Percentiles rank a stretch among this genome's conserved stretches.
Conservation (phyloP, 371 early-diverging fungal genomes). For the Mucor circinelloides region DNA sequence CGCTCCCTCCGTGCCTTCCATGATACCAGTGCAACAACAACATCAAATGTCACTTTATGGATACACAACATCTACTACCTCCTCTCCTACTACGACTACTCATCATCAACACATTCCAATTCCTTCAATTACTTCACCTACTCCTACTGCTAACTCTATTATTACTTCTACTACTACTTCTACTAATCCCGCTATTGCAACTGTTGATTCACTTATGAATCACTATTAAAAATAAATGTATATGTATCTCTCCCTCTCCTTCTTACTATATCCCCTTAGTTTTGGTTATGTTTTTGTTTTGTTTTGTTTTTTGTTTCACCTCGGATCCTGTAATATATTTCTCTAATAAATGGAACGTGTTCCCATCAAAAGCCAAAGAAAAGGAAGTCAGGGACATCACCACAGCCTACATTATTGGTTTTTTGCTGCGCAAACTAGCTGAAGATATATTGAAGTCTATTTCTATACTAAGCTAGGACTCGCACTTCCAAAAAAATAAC, state of each 20-base stretch:
- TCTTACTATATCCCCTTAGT: not conserved
- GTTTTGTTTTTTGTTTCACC: not conserved
- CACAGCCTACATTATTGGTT: too few relatives aligned
- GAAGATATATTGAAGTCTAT: too few relatives aligned
- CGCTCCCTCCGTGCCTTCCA: slow-evolving; percentile 26
- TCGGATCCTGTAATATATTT: not conserved
- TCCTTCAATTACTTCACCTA: not conserved
- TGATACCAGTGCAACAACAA: slow-evolving; percentile 20
- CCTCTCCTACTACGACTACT: not conserved
- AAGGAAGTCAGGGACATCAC: too few relatives aligned
- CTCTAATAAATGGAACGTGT: too few relatives aligned
- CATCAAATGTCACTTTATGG: slow-evolving; percentile 3
- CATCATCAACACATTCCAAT: not conserved
- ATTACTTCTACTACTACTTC: not conserved
- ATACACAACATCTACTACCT: not conserved
- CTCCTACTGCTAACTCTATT: not conserved
- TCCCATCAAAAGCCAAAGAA: too few relatives aligned
- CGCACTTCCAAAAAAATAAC: too few relatives aligned
- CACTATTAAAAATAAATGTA: not conserved
- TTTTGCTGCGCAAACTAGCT: too few relatives aligned
- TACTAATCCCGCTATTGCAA: not conserved
- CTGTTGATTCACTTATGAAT: not conserved
- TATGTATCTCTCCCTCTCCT: not conserved
- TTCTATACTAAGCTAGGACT: too few relatives aligned
- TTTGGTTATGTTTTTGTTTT: not conserved